Evolutionary conservation across 164 flowering plant genomes (phyloP), one percentile per base, ranked within the genome.

Genomic region (Piper longum): DNA sequence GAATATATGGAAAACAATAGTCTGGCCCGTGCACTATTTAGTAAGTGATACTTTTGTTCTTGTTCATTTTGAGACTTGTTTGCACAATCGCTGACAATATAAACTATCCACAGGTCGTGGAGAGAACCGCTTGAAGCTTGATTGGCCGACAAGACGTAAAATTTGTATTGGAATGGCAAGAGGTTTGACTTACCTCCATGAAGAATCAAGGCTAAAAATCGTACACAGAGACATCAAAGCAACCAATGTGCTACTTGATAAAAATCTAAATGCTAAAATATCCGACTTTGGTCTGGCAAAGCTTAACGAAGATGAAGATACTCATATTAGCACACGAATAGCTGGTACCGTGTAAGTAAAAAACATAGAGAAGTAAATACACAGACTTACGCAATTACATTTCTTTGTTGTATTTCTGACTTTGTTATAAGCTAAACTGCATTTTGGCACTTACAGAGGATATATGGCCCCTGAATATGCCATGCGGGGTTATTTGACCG

Each of bases 141-240:
- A 81, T 36, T 86, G 89, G 89, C 78, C 82, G 56, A 84, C 80
- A 1, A 81, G 92, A 67, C 70, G 42, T 2, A 80, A 67, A 61
- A 82, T 86, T 55, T 81, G 85, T 60, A 13, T 72, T 13, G 92
- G 88, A 36, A 76, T 86, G 39, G 87, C 92, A 3, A 82, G 67
- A 69, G 89, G 89, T 57, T 68, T 86, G 48, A 78, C 81, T 18
- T 84, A 68, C 70, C 87, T 86, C 45, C 92, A 86, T 54, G 89
- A 86, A 73, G 92, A 86, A 71, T 82, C 92, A 41, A 72, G 68
- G 19, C 70, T 86, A 26, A 86, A 80, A 65, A 76, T 82, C 62
- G 79, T 82, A 62, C 85, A 80, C 43, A 71, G 80, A 48, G 82
- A 78, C 62, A 79, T 82, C 51, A 79, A 79, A 52, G 75, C 81